These are phyloP conservation scores for Fraxinus velutina DNA, from an alignment of 305 asterid species.

Conservation along the genomic window DNA sequence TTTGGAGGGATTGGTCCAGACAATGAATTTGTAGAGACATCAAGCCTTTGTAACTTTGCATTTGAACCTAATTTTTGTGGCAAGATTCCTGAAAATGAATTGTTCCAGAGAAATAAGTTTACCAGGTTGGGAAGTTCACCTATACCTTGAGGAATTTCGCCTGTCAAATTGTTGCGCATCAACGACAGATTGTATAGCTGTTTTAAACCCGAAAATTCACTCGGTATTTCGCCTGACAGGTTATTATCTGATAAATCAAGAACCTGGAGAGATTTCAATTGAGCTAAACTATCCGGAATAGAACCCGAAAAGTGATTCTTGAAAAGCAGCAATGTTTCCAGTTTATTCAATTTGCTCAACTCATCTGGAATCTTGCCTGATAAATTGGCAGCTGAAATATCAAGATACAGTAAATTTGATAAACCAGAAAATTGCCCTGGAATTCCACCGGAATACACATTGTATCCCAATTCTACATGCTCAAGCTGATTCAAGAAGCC, in stretches of 20 bases:
- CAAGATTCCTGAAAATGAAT: constrained; percentile 64
- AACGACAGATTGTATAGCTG: constrained; percentile 37
- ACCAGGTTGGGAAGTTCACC: constrained; percentile 68
- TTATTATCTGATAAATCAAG: constrained; percentile 73
- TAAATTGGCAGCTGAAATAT: constrained; percentile 55
- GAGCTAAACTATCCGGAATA: constrained; percentile 50
- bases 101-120: constrained; percentile 64
- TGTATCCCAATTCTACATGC: constrained; percentile 76
- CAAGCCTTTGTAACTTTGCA: constrained; percentile 52
- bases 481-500: constrained; percentile 44
- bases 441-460: constrained; percentile 40
- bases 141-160: constrained; percentile 63
- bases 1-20: constrained; percentile 73
- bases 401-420: constrained; percentile 52
- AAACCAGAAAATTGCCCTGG: constrained; percentile 45
- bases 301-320: constrained; percentile 51
- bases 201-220: constrained; percentile 37
- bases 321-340: constrained; percentile 54
- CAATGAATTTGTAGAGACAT: constrained; percentile 66
- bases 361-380: constrained; percentile 64
- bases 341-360: constrained; percentile 36
- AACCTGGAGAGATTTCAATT: constrained; percentile 35
- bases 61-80: constrained; percentile 71
- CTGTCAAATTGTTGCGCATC: constrained; percentile 64
- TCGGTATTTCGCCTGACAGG: constrained; percentile 65